Evolutionary conservation across 73 alveolate species (phyloP), one percentile per base, ranked within the genome.

Genomic region (Effrenium voratum): DNA sequence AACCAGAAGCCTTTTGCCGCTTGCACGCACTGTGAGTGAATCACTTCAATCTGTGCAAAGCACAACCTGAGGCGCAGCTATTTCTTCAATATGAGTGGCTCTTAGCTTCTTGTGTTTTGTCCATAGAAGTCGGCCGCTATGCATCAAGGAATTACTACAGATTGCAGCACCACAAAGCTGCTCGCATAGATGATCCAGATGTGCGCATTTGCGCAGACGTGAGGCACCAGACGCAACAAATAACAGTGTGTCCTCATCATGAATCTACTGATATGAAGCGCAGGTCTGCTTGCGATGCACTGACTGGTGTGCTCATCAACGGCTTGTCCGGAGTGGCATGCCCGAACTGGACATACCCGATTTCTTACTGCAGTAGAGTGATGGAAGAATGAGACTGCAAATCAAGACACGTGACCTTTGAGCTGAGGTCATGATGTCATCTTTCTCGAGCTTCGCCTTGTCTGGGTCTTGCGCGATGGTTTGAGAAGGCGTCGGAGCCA

Each of bases 241-340:
- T 22, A 38, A 60, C 4, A 40, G 79, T 30, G 8, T 16, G 43
- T 66, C 34, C 30, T 30, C 3, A 13, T 66, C 41, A 66, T 28
- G n/a, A n/a, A 66, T 13, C 79, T 24, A 66, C 19, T 16, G 30
- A 24, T 16, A 13, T 16, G 45, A 30, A 12, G 16, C 0, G 34
- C 52, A 90, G 97, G 97, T 90, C 98, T 40, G 98, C 70, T 50
- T 92, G 98, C 28, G 98, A 92, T 46, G 98, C 98, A n/a, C 75
- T 92, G 82, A 92, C 98, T 2, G 98, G 98, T 30, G 98, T 92
- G 82, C 43, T 92, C 66, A 73, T 92, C 60, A 92, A 82, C 30
- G 98, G 98, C 49, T 63, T 92, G 44, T 72, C 98, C 40, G 98
- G 98, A 22, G 90, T 92, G 45, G 38, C 92, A 49, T n/a, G 92